These are phyloP conservation scores for Colletotrichum endophyticum DNA, from an alignment of 2,329 filamentous ascomycete species.

Conservation along the genomic window DNA sequence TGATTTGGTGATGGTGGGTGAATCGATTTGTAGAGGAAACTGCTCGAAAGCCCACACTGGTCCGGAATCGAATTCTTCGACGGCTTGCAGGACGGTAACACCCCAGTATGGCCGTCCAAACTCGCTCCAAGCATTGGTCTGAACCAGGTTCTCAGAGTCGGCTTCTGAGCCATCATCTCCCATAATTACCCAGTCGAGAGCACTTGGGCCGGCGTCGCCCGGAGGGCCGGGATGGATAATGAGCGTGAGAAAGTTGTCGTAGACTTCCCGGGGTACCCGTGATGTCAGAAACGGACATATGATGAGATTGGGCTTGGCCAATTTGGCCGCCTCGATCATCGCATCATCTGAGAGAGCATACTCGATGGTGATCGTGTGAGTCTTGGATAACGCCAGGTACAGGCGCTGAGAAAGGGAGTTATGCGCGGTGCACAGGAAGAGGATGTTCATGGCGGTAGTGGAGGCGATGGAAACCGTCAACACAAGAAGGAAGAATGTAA, in stretches of 20 bases:
- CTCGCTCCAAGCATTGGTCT: conserved; percentile 25
- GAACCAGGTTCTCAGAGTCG: conserved; percentile 31
- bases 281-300: conserved; percentile 47
- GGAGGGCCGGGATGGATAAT: conserved; percentile 47
- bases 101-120: conserved; percentile 43
- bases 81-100: conserved; percentile 43
- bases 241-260: conserved; percentile 40
- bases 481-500: neutral
- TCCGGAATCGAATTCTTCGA: conserved; percentile 45
- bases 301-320: conserved; percentile 42
- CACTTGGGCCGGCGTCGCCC: conserved; percentile 44
- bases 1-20: conserved; percentile 41
- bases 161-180: conserved; percentile 43
- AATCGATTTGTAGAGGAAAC: conserved; percentile 44
- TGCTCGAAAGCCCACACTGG: conserved; percentile 49
- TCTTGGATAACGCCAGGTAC: conserved; percentile 36
- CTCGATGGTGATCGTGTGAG: conserved; percentile 43
- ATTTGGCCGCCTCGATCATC: conserved; percentile 41
- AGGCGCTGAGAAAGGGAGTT: conserved; percentile 47
- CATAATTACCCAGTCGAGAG: conserved; percentile 46
- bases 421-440: conserved; percentile 50
- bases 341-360: conserved; percentile 36
- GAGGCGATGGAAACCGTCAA: neutral
- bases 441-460: conserved; percentile 39
- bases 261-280: conserved; percentile 38